Evolutionary conservation across 2,329 filamentous ascomycete species (phyloP).

Genomic region (Colletotrichum scovillei): DNA sequence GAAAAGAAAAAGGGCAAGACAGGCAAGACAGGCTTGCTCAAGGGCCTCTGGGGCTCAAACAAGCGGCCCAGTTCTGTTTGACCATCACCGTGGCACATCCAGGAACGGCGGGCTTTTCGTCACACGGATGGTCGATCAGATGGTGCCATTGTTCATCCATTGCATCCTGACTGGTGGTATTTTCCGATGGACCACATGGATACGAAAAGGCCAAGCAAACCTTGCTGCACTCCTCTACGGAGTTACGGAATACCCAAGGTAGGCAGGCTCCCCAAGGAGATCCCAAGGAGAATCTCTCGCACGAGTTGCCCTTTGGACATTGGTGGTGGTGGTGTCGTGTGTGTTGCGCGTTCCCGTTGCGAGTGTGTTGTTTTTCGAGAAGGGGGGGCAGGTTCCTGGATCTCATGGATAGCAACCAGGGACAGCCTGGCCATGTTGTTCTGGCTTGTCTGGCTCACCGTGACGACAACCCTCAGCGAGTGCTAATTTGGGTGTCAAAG

Average conservation of each 20-base stretch:
- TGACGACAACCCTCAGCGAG: slow-evolving; percentile 20
- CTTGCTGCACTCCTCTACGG: not conserved
- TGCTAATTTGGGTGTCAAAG: slow-evolving; percentile 31
- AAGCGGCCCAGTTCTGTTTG: slow-evolving; percentile 11
- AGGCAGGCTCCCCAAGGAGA: not conserved
- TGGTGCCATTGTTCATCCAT: slow-evolving; percentile 26
- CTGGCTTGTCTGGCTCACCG: slow-evolving; percentile 18
- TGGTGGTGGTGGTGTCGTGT: not conserved
- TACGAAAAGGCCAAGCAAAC: slow-evolving; percentile 7
- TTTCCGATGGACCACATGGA: slow-evolving; percentile 17
- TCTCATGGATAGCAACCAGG: slow-evolving; percentile 22
- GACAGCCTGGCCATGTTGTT: slow-evolving; percentile 21
- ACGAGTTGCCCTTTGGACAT: slow-evolving; percentile 6
- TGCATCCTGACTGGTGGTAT: slow-evolving; percentile 15
- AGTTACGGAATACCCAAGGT: not conserved
- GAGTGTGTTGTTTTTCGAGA: not conserved
- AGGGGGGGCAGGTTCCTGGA: slow-evolving; percentile 9
- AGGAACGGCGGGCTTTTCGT: slow-evolving; percentile 31
- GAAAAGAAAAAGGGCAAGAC: not conserved
- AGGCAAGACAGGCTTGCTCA: not conserved
- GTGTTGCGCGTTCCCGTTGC: not conserved
- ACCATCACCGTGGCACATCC: slow-evolving; percentile 17
- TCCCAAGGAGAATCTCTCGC: slow-evolving; percentile 8
- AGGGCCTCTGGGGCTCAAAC: not conserved
- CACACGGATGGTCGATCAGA: slow-evolving; percentile 32